Base-by-base conservation (phyloP, 768 basidiomycete genomes). In the Lactifluus rugatus region DNA sequence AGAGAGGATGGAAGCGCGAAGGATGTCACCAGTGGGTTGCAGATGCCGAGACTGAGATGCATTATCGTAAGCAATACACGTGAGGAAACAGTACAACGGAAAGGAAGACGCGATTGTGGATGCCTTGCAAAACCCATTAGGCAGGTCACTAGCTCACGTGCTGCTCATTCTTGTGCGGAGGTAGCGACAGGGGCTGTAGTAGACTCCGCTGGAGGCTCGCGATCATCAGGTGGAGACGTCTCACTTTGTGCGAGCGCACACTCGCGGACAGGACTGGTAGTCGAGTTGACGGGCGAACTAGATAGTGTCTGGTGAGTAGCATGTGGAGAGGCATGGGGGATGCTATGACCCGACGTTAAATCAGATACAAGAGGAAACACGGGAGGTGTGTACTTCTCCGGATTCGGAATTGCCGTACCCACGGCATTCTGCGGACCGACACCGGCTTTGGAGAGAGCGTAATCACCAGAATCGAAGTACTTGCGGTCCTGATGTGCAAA, bases 391-490 rank as follows among this genome's bases (percentile, higher is more conserved):
- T 68, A 95, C 93, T 90, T 91, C 74, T 97, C 91, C 28, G 96
- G 94, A 71, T 89, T 93, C n/a, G 96, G 95, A 64, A 97, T 97
- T 36, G 93, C 90, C 9, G 94, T 98, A 28, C 96, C 96, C 55
- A 97, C 92, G 2, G 83, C 79, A 62, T 79, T 89, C 70, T 91
- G 89, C 48, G 90, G 85, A n/a, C 86, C 79, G 48, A 87, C 85
- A 26, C 96, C 89, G 2, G 96, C 96, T 72, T 98, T 97, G 51
- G 92, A 93, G 64, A 99, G 78, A 31, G 94, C 94, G 68, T 98
- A 98, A 71, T 99, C 96, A 57, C 96, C 96, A 56, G 95, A 98
- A 74, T 98, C 96, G 71, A 99, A 99, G 75, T 93, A 99, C 74
- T 98, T 98, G 67, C 96, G 89, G 69, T 99, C 95, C 94, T 97